Evolutionary conservation across 306 rosid genomes (phyloP).

Genomic region (Dicorynia guianensis): DNA sequence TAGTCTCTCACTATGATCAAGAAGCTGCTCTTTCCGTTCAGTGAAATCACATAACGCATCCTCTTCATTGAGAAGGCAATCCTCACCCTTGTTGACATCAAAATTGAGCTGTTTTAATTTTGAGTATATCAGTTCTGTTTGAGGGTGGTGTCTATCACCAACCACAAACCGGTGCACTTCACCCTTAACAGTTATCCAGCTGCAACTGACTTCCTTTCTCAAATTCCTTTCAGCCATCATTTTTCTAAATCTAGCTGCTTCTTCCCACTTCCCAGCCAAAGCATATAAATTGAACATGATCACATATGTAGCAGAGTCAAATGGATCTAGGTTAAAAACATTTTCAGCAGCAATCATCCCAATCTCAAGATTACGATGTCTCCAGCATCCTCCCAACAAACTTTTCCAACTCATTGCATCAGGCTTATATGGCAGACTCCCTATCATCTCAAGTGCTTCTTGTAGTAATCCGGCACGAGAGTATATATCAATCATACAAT

Average conservation of each 20-base stretch:
- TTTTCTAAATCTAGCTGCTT: constrained; percentile 59
- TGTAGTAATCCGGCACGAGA: constrained; percentile 62
- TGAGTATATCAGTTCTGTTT: constrained; percentile 55
- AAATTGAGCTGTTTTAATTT: constrained; percentile 52
- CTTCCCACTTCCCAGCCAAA: constrained; percentile 62
- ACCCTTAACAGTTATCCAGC: constrained; percentile 65
- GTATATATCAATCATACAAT: constrained; percentile 67
- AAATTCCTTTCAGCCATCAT: constrained; percentile 61
- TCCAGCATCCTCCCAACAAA: constrained; percentile 73
- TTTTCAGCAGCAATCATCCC: constrained; percentile 59
- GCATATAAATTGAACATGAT: constrained; percentile 64
- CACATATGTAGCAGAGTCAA: constrained; percentile 59
- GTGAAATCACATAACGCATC: constrained; percentile 45
- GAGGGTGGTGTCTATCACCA: constrained; percentile 72
- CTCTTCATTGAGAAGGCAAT: constrained; percentile 50
- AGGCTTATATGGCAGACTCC: constrained; percentile 53
- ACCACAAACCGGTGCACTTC: constrained; percentile 58
- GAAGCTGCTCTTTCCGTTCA: constrained; percentile 59
- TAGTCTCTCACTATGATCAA: constrained; percentile 69
- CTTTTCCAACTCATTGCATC: constrained; percentile 72
- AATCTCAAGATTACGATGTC: constrained; percentile 55
- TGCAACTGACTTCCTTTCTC: constrained; percentile 61
- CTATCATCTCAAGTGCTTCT: constrained; percentile 60
- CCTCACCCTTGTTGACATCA: constrained; percentile 38
- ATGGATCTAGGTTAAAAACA: constrained; percentile 52